Evolutionary conservation across 805 yeast genomes (phyloP).

Genomic region (Wilhelminamyces savonicus): DNA sequence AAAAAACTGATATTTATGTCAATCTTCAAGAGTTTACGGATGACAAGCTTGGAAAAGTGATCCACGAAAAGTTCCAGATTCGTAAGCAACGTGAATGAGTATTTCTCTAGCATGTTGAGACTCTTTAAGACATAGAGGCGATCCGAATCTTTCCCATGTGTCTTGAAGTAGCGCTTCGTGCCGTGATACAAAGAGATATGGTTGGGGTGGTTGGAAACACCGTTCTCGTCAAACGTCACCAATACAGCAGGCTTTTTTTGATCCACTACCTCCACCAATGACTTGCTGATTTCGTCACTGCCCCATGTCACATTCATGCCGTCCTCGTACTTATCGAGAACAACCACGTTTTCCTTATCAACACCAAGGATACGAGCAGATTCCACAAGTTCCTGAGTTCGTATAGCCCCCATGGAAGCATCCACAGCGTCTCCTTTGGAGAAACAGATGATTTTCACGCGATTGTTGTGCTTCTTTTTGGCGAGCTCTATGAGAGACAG

Average conservation of each 20-base stretch:
- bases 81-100: slow-evolving; percentile 41
- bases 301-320: slow-evolving; percentile 69
- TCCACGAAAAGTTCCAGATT: slow-evolving; percentile 34
- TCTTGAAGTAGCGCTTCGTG: slow-evolving; percentile 26
- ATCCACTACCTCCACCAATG: slow-evolving; percentile 24
- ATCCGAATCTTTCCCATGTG: slow-evolving; percentile 5
- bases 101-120: slow-evolving; percentile 40
- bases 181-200: slow-evolving; percentile 64
- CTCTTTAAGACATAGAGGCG: slow-evolving; percentile 28
- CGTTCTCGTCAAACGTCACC: slow-evolving; percentile 74
- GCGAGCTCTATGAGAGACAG: slow-evolving; percentile 60
- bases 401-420: slow-evolving; percentile 60
- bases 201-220: slow-evolving; percentile 86
- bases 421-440: slow-evolving; percentile 65
- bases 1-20: slow-evolving; percentile 35
- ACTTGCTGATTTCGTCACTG: slow-evolving; percentile 28
- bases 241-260: slow-evolving; percentile 29
- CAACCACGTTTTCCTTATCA: slow-evolving; percentile 30
- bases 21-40: slow-evolving; percentile 24
- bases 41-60: slow-evolving; percentile 25
- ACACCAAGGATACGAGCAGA: slow-evolving; percentile 55
- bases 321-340: slow-evolving; percentile 50
- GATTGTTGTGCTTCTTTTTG: slow-evolving; percentile 42
- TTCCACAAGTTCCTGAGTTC: slow-evolving; percentile 53
- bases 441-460: slow-evolving; percentile 58